Percentiles rank a stretch among this genome's conserved stretches.
phyloP scores from a whole-genome alignment of 2,329 filamentous ascomycete genomes.

The Sporothrix curviconia region DNA sequence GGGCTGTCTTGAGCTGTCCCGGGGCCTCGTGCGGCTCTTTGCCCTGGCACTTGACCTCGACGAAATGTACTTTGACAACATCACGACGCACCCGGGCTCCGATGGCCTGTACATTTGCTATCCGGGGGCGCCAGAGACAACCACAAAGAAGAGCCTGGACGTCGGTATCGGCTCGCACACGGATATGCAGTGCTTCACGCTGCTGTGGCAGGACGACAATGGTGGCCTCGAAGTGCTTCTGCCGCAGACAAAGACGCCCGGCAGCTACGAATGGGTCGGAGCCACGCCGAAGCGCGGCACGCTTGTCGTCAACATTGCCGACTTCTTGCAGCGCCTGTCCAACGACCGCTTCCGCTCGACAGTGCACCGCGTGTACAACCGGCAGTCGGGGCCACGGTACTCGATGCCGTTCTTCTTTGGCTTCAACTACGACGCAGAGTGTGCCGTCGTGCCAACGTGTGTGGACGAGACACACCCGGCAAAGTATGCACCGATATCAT shows the following conservation, averaged over 20 bases:
- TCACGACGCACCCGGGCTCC: conserved; percentile 31
- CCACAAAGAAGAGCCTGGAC: conserved; percentile 20
- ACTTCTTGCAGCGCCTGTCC: conserved; percentile 20
- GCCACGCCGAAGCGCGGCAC: conserved; percentile 15
- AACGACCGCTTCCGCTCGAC: conserved; percentile 21
- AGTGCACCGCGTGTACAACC: conserved; percentile 20
- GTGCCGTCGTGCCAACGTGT: conserved; percentile 36
- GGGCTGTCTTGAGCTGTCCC: conserved; percentile 19
- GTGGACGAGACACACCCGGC: conserved; percentile 33
- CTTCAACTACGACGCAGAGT: conserved; percentile 39
- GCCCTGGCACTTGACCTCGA: conserved; percentile 21
- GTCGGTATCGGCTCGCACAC: conserved; percentile 42
- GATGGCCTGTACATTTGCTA: conserved; percentile 24
- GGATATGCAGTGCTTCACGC: conserved; percentile 34
- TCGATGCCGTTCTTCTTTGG: conserved; percentile 27
- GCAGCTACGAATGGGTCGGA: conserved; percentile 15
- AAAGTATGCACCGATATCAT: conserved; percentile 39
- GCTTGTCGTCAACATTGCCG: conserved; percentile 22
- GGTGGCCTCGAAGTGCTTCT: conserved; percentile 20
- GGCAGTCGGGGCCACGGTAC: conserved; percentile 12
- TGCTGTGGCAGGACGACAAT: conserved; percentile 18
- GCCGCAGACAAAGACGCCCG: not conserved
- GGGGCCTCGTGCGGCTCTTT: conserved; percentile 21
- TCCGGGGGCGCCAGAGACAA: conserved; percentile 9
- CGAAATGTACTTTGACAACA: conserved; percentile 33